These are phyloP conservation scores for Sporothrix inflata DNA, from an alignment of 2,329 filamentous ascomycete species.

Conservation along the genomic window DNA sequence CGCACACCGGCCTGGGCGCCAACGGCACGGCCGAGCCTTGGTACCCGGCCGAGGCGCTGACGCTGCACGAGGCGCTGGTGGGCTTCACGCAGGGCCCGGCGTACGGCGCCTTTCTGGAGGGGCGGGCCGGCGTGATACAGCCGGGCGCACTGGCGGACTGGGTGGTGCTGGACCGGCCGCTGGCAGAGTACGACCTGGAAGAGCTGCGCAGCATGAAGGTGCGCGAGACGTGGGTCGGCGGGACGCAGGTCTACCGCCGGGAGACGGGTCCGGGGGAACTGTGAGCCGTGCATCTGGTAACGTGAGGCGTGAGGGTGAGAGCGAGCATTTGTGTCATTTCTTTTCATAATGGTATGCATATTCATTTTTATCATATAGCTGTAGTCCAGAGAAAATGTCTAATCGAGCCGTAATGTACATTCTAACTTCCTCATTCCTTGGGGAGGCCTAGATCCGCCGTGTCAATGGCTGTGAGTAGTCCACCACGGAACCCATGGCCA, in stretches of 20 bases:
- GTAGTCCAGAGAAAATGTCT: background rate
- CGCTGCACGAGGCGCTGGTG: constrained; percentile 59
- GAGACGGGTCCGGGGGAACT: constrained; percentile 25
- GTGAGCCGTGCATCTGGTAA: too few species aligned
- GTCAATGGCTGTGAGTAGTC: constrained; percentile 30
- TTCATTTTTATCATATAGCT: background rate
- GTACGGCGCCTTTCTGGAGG: constrained; percentile 62
- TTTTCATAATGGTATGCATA: background rate
- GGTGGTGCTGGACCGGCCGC: constrained; percentile 66
- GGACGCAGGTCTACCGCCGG: constrained; percentile 53
- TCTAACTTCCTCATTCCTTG: background rate
- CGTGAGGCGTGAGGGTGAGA: too few species aligned
- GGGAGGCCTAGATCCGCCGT: constrained; percentile 1
- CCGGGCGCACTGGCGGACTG: constrained; percentile 69
- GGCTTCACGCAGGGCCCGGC: constrained; percentile 66
- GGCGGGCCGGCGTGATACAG: constrained; percentile 60
- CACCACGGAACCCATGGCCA: constrained; percentile 2
- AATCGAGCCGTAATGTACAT: background rate
- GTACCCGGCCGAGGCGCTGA: constrained; percentile 63
- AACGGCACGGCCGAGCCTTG: constrained; percentile 58
- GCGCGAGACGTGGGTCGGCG: constrained; percentile 70
- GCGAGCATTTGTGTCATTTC: background rate
- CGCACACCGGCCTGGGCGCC: constrained; percentile 56
- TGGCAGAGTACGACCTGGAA: constrained; percentile 55
- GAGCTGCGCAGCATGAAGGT: constrained; percentile 59